Evolutionary conservation across 139 green algal species (phyloP).

Genomic region (Edaphochlamys debaryana): DNA sequence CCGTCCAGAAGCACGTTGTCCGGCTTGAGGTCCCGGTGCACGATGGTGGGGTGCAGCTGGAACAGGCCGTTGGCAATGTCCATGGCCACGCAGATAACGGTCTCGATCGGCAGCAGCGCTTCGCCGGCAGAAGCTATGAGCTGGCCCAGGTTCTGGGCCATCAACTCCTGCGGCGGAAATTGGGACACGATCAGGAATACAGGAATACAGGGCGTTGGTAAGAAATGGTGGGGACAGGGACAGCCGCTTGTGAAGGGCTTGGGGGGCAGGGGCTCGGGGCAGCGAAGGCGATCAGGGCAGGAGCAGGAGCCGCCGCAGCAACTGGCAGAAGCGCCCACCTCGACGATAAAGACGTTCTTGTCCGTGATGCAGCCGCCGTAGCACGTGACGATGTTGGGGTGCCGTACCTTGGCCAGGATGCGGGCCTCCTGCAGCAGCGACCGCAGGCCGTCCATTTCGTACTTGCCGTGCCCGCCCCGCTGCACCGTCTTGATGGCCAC

Average conservation of each 20-base stretch:
- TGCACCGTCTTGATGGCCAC: neutral
- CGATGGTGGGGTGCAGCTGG: conserved; percentile 78
- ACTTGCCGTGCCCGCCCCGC: neutral
- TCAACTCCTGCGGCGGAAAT: conserved; percentile 16
- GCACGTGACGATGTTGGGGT: conserved; percentile 45
- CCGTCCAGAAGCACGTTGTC: conserved; percentile 90
- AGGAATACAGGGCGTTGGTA: no score
- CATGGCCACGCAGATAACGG: neutral
- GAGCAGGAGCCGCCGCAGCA: neutral
- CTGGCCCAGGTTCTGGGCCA: neutral
- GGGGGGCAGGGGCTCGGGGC: no score
- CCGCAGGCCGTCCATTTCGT: neutral
- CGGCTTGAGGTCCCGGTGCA: conserved; percentile 84
- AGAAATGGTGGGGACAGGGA: no score
- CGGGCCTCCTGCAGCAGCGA: conserved; percentile 26
- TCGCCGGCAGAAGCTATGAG: neutral
- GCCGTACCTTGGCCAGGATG: conserved; percentile 33
- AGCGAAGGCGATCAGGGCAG: no score
- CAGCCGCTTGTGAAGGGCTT: no score
- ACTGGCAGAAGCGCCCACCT: neutral
- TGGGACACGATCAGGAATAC: neutral
- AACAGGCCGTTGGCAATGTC: conserved; percentile 50
- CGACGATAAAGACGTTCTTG: conserved; percentile 28
- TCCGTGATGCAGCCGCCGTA: conserved; percentile 25
- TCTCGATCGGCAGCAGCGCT: neutral